Percentiles rank a stretch among this genome's conserved stretches.
Evolutionary conservation across 163 green algal genomes (phyloP).

Genomic region (Trebouxiophyceae sp.): DNA sequence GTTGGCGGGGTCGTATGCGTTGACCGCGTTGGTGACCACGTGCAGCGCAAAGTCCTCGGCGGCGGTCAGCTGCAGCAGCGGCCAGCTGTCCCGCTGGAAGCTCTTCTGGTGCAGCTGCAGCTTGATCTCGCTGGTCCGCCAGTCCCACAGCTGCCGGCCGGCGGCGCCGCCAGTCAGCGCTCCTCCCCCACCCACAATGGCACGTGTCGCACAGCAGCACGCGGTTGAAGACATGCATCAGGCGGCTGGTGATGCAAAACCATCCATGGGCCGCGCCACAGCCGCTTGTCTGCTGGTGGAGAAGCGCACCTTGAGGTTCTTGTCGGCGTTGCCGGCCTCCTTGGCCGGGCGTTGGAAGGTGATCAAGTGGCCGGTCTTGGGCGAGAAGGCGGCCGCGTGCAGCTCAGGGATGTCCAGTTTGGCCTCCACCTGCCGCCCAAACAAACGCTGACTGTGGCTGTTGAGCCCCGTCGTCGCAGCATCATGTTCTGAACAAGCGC

Average conservation of each 20-base stretch:
- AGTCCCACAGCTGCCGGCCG: constrained; percentile 45
- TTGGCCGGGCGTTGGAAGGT: constrained; percentile 47
- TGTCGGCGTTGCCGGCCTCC: constrained; percentile 27
- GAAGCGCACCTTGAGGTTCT: constrained; percentile 47
- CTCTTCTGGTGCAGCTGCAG: constrained; percentile 61
- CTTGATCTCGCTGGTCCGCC: constrained; percentile 26
- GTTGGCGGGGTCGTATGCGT: constrained; percentile 58
- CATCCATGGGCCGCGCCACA: background rate
- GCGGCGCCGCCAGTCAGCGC: too few relatives aligned
- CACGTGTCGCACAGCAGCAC: too few relatives aligned
- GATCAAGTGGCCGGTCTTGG: constrained; percentile 28
- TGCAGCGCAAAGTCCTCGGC: constrained; percentile 50
- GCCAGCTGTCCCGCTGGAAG: constrained; percentile 69
- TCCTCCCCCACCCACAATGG: too few relatives aligned
- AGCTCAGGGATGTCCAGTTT: constrained; percentile 21
- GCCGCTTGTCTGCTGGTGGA: background rate
- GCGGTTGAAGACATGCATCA: too few relatives aligned
- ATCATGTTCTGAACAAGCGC: too few relatives aligned
- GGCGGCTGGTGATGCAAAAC: too few relatives aligned
- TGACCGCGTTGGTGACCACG: constrained; percentile 73
- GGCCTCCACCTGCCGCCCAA: too few relatives aligned
- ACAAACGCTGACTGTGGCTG: too few relatives aligned
- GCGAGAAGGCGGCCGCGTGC: constrained; percentile 40
- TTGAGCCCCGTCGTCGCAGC: too few relatives aligned
- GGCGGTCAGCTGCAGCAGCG: constrained; percentile 50